phyloP scores from a whole-genome alignment of 2,329 filamentous ascomycete species.

The Penicillium sp. region DNA sequence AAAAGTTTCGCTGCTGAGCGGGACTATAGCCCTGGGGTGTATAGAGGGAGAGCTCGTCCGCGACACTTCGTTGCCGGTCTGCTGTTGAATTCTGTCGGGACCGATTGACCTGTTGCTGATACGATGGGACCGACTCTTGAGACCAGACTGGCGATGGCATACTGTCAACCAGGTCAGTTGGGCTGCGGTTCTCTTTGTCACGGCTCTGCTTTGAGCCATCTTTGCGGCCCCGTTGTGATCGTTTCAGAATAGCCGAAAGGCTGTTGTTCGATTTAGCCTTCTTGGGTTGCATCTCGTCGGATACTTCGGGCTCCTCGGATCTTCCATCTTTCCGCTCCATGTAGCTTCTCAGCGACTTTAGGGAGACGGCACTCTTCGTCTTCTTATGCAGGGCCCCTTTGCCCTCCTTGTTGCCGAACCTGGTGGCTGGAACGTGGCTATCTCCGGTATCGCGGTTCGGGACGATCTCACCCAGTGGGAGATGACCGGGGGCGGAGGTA shows the following conservation, averaged over 20 bases:
- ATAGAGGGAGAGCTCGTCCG: constrained; percentile 60
- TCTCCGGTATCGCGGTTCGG: constrained; percentile 37
- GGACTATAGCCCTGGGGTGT: constrained; percentile 62
- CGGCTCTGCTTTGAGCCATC: constrained; percentile 55
- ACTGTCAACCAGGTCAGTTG: constrained; percentile 49
- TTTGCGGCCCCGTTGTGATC: constrained; percentile 68
- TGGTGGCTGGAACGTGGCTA: constrained; percentile 28
- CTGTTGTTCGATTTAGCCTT: constrained; percentile 84
- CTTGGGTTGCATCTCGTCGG: constrained; percentile 51
- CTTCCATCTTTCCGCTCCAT: constrained; percentile 48
- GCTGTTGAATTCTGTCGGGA: constrained; percentile 44
- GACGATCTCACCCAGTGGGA: constrained; percentile 40
- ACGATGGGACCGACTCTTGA: constrained; percentile 61
- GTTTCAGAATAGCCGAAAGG: constrained; percentile 72
- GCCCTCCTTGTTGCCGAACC: constrained; percentile 39
- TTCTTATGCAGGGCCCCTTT: constrained; percentile 51
- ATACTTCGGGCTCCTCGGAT: constrained; percentile 32
- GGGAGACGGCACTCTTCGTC: constrained; percentile 55
- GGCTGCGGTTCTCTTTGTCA: constrained; percentile 81
- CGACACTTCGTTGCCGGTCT: constrained; percentile 45
- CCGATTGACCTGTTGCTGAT: constrained; percentile 29
- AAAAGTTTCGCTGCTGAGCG: constrained; percentile 63
- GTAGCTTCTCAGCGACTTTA: constrained; percentile 49
- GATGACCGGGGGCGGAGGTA: constrained; percentile 39
- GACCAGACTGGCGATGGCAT: constrained; percentile 74